phyloP scores from a whole-genome alignment of 371 early-diverging fungal species.

The Mycotypha africana region DNA sequence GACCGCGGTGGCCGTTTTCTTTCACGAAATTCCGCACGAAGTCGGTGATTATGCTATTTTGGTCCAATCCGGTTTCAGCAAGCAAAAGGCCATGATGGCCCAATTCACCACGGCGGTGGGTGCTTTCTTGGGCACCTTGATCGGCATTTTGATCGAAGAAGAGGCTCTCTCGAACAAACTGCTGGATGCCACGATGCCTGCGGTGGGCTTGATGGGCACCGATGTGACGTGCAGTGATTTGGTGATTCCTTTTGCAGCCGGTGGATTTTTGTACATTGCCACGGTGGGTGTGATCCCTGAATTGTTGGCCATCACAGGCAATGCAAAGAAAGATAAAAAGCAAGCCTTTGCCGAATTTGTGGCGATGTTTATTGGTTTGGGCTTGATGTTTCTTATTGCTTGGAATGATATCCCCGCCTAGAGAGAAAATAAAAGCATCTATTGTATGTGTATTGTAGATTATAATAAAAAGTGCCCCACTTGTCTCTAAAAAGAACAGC shows the following conservation, averaged over 20 bases:
- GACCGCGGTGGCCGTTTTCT: constrained; percentile 87
- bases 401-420: constrained; percentile 44
- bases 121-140: constrained; percentile 75
- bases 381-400: constrained; percentile 59
- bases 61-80: constrained; percentile 77
- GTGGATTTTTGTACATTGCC: constrained; percentile 87
- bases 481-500: no score
- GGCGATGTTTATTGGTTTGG: constrained; percentile 62
- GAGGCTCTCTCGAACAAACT: not conserved
- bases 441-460: no score
- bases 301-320: constrained; percentile 60
- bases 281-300: constrained; percentile 87
- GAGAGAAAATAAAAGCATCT: not conserved
- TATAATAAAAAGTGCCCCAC: no score
- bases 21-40: constrained; percentile 93
- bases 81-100: constrained; percentile 71
- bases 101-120: constrained; percentile 82
- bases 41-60: constrained; percentile 90
- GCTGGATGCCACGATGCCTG: not conserved
- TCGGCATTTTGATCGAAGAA: constrained; percentile 79
- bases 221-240: constrained; percentile 53
- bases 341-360: constrained; percentile 53
- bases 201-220: constrained; percentile 43
- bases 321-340: constrained; percentile 40
- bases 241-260: constrained; percentile 85